Base-by-base conservation (phyloP, 768 basidiomycete genomes). In the Trametes sanguinea region DNA sequence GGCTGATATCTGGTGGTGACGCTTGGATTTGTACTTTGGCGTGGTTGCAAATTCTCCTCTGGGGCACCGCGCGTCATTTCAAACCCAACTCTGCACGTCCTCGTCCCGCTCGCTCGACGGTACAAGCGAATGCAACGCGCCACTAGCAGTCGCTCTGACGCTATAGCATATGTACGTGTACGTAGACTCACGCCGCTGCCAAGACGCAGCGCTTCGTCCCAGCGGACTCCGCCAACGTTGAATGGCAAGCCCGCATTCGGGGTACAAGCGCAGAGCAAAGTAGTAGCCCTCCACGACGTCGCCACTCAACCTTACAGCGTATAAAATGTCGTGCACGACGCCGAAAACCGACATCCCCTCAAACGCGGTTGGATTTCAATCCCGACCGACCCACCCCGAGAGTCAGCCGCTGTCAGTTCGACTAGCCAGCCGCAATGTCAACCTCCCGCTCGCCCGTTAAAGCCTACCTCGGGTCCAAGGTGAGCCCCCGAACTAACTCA, bases 391-490 rank as follows among this genome's bases (percentile, higher is more conserved):
- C 54, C 6, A 6, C 45, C 45, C 17, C n/a, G 10, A 9, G n/a
- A n/a, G 30, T 8, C 45, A 22, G 30, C 6, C 54, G 4, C 53
- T 22, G 10, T n/a, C 45, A 46, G 17, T 32, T 40, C 17, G 7
- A 42, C n/a, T 11, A 14, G 33, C 22, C 45, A 46, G 54, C 45
- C 44, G 45, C 54, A 17, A 56, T 56, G 54, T 46, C 54, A 39
- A 37, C 45, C 45, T 27, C 33, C 37, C 37, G 39, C 37, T 11
- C 30, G 29, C 51, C 35, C 14, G 22, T 13, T n/a, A n/a, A 22
- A 22, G 17, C 51, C 6, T 40, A 40, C 51, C 22, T 17, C 37
- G 14, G 16, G n/a, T 4, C 6, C 16, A 13, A 13, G 16, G 51
- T 53, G 11, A 53, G 51, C 32, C 27, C 14, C 14, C 22, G 22